Conservation (phyloP, 2,329 filamentous ascomycete species). For the Pseudopyricularia cyperi region DNA sequence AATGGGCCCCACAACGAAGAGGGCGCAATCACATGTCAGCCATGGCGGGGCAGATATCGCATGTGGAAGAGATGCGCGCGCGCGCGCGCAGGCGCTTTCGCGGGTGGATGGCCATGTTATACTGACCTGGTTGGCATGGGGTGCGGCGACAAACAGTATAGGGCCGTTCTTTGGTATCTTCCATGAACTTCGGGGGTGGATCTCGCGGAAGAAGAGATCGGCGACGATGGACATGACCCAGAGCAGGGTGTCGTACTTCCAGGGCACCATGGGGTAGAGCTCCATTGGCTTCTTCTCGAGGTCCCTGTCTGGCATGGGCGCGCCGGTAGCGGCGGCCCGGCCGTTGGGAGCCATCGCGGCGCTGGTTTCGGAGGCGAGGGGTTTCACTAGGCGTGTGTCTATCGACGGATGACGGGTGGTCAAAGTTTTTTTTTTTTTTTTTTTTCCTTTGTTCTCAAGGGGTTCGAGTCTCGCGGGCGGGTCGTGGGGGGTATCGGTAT, state of each 20-base stretch:
- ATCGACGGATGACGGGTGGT: background rate
- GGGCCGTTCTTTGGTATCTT: slow-evolving; percentile 81
- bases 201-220: slow-evolving; percentile 96
- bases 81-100: too few relatives aligned
- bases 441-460: too few relatives aligned
- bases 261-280: slow-evolving; percentile 56
- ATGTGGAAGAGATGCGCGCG: background rate
- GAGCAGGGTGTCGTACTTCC: slow-evolving; percentile 66
- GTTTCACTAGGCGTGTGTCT: background rate
- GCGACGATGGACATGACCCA: slow-evolving; percentile 72
- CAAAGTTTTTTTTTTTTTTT: background rate
- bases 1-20: background rate
- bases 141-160: slow-evolving; percentile 89
- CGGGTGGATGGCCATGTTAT: too few relatives aligned
- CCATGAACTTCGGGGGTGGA: slow-evolving; percentile 90
- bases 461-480: too few relatives aligned
- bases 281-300: slow-evolving; percentile 33
- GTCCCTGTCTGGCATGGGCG: slow-evolving; percentile 32
- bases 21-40: slow-evolving; percentile 8
- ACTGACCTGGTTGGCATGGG: slow-evolving; percentile 85
- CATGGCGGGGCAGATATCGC: background rate
- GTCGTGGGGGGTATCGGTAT: too few relatives aligned
- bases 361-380: background rate
- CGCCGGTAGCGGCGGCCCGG: slow-evolving; percentile 32
- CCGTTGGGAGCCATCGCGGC: slow-evolving; percentile 31